Percentiles rank a stretch among this genome's conserved stretches.
Conservation (phyloP, 2,329 filamentous ascomycete genomes). For the Aureobasidium namibiae region DNA sequence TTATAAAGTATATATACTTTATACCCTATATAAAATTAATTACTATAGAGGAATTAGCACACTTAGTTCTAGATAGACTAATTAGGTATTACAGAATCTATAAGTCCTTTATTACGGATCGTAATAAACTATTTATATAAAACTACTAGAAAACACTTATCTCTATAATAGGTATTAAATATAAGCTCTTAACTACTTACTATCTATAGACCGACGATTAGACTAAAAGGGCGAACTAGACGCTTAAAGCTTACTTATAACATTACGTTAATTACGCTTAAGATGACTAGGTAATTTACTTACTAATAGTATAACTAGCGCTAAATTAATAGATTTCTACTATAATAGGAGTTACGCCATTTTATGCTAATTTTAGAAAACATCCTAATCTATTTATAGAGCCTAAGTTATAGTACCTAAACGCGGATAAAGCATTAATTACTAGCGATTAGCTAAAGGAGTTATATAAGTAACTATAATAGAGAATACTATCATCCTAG, state of each 20-base stretch:
- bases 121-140: slow-evolving; percentile 19
- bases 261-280: slow-evolving; percentile 19
- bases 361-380: slow-evolving; percentile 18
- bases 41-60: slow-evolving; percentile 15
- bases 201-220: slow-evolving; percentile 22
- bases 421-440: not conserved
- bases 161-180: slow-evolving; percentile 17
- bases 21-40: slow-evolving; percentile 15
- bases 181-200: slow-evolving; percentile 21
- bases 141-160: slow-evolving; percentile 18
- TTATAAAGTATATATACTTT: slow-evolving; percentile 17
- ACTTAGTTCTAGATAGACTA: slow-evolving; percentile 17
- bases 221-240: slow-evolving; percentile 22
- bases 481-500: slow-evolving; percentile 8
- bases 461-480: slow-evolving; percentile 3
- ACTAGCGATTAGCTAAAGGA: slow-evolving; percentile 2
- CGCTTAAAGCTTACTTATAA: slow-evolving; percentile 21
- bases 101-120: slow-evolving; percentile 18
- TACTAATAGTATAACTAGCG: slow-evolving; percentile 20
- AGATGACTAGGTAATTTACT: slow-evolving; percentile 18
- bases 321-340: slow-evolving; percentile 18
- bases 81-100: slow-evolving; percentile 17
- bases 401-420: not conserved
- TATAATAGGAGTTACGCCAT: slow-evolving; percentile 17
- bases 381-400: slow-evolving; percentile 6